A percentile compares a stretch with the other conserved stretches of the same genome.
These are phyloP conservation scores for Agrocybe chaxingu DNA, from an alignment of 768 basidiomycete genomes.

Conservation along the genomic window DNA sequence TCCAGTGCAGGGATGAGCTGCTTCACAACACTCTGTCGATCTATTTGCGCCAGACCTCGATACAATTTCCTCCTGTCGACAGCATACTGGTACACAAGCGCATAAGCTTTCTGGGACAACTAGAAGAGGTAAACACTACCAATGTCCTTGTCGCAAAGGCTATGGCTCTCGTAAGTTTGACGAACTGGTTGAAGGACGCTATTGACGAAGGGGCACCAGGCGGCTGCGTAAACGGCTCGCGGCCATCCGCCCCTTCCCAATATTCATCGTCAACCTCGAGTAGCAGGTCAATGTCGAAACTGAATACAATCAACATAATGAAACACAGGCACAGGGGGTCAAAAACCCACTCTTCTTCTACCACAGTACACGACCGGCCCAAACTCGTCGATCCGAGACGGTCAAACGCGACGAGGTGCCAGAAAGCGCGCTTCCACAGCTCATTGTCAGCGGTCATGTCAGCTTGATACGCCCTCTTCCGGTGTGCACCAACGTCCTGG, in stretches of 20 bases:
- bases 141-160: slow-evolving; percentile 69
- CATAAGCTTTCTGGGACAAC: background rate
- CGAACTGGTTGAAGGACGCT: slow-evolving; percentile 58
- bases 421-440: slow-evolving; percentile 78
- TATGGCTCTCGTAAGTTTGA: slow-evolving; percentile 67
- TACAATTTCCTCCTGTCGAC: slow-evolving; percentile 63
- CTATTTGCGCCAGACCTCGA: slow-evolving; percentile 46
- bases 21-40: slow-evolving; percentile 55
- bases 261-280: slow-evolving; percentile 82
- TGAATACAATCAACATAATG: slow-evolving; percentile 22
- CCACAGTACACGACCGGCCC: slow-evolving; percentile 53
- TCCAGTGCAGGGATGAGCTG: slow-evolving; percentile 69
- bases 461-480: slow-evolving; percentile 51
- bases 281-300: slow-evolving; percentile 81
- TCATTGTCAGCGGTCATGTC: slow-evolving; percentile 56
- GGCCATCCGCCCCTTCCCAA: slow-evolving; percentile 56
- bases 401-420: slow-evolving; percentile 63
- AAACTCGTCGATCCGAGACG: slow-evolving; percentile 49
- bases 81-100: slow-evolving; percentile 49
- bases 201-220: slow-evolving; percentile 52
- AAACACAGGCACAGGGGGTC: background rate
- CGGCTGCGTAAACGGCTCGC: slow-evolving; percentile 64
- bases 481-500: slow-evolving; percentile 76
- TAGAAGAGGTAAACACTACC: slow-evolving; percentile 34
- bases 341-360: slow-evolving; percentile 63